Conservation (phyloP, 2,329 filamentous ascomycete genomes). For the Aspergillus floridensis region DNA sequence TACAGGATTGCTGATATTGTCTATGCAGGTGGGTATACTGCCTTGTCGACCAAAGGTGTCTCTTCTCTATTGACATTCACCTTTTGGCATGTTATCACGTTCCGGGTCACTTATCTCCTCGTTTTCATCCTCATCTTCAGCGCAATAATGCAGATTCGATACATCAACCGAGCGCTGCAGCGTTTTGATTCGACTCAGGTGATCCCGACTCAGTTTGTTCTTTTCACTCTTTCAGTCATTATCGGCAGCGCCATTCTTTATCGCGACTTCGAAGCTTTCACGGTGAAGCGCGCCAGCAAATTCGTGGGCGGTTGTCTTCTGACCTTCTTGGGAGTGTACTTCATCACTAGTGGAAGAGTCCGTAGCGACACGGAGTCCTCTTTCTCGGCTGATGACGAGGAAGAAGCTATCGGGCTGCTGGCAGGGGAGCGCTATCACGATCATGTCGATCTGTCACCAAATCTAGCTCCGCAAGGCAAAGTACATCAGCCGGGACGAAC, state of each 20-base stretch:
- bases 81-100: slow-evolving; percentile 82
- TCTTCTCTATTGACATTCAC: slow-evolving; percentile 92
- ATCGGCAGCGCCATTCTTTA: slow-evolving; percentile 90
- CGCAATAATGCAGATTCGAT: slow-evolving; percentile 94
- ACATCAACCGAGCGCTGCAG: slow-evolving; percentile 86
- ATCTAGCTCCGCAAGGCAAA: slow-evolving; percentile 16
- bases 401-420: slow-evolving; percentile 49
- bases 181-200: slow-evolving; percentile 96
- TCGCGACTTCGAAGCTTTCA: slow-evolving; percentile 87
- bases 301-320: slow-evolving; percentile 88
- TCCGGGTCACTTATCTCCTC: slow-evolving; percentile 87
- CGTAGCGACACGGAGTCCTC: slow-evolving; percentile 58
- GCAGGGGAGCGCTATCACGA: slow-evolving; percentile 40
- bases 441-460: slow-evolving; percentile 31
- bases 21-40: slow-evolving; percentile 83
- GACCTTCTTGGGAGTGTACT: slow-evolving; percentile 94
- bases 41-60: slow-evolving; percentile 91
- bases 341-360: slow-evolving; percentile 83
- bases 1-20: slow-evolving; percentile 13
- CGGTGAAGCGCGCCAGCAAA: slow-evolving; percentile 68
- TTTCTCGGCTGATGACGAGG: slow-evolving; percentile 64
- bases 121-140: slow-evolving; percentile 74
- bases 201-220: slow-evolving; percentile 95
- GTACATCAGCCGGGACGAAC: slow-evolving; percentile 19
- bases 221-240: slow-evolving; percentile 94